Evolutionary conservation across 306 rosid species (phyloP).

Genomic region (Leucaena leucocephala): DNA sequence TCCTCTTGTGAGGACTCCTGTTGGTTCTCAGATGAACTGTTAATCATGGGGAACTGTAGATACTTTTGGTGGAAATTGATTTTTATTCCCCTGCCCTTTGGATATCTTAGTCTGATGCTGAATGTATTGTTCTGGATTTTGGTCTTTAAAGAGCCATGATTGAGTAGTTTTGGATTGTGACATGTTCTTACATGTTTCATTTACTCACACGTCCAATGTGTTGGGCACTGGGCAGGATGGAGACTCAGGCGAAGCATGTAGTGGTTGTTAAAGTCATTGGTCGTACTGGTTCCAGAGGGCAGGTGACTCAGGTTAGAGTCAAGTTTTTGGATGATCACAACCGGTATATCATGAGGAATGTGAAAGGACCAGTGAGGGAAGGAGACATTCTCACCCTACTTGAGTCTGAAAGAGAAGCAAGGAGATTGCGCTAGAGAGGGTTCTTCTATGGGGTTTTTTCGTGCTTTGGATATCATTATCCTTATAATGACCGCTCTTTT

Average conservation of each 20-base stretch:
- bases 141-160: neutral
- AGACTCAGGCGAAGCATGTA: slow-evolving; percentile 47
- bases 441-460: neutral
- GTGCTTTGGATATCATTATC: neutral
- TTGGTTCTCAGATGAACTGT: neutral
- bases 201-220: neutral
- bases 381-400: slow-evolving; percentile 56
- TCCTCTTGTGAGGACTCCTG: too few relatives aligned
- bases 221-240: slow-evolving; percentile 45
- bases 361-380: slow-evolving; percentile 50
- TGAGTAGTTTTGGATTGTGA: neutral
- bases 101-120: neutral
- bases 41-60: neutral
- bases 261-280: slow-evolving; percentile 56
- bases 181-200: neutral
- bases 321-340: slow-evolving; percentile 54
- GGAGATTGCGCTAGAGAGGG: slow-evolving; percentile 45
- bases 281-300: slow-evolving; percentile 52
- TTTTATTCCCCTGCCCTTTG: neutral
- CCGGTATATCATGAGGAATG: slow-evolving; percentile 56
- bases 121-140: neutral
- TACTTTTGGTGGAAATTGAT: neutral
- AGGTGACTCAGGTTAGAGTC: slow-evolving; percentile 58
- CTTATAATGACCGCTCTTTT: neutral
- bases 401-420: slow-evolving; percentile 53